phyloP scores from a whole-genome alignment of 768 basidiomycete species.

The Macrolepiota fuliginosa region DNA sequence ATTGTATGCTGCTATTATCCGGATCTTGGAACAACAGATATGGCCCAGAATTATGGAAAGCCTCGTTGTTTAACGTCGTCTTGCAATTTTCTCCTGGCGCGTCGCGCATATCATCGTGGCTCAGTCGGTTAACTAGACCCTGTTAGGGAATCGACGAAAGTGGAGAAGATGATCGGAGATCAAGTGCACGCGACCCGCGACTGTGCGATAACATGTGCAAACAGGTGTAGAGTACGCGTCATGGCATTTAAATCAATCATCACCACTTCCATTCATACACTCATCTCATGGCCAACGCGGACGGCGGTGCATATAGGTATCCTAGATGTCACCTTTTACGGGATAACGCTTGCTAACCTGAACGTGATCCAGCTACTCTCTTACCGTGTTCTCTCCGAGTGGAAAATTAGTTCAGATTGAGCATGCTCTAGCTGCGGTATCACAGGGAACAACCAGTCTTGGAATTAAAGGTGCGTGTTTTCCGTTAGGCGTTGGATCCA shows the following conservation, averaged over 20 bases:
- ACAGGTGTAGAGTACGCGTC: slow-evolving; percentile 18
- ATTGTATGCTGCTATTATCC: neutral
- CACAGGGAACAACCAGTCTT: slow-evolving; percentile 93
- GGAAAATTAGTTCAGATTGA: slow-evolving; percentile 99
- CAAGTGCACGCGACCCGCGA: neutral
- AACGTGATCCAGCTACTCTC: slow-evolving; percentile 73
- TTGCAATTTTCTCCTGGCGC: neutral
- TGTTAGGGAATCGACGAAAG: neutral
- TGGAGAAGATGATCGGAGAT: neutral
- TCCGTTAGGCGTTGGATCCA: slow-evolving; percentile 10
- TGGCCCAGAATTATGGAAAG: neutral
- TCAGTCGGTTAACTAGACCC: neutral
- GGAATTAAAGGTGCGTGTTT: slow-evolving; percentile 87
- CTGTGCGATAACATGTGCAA: slow-evolving; percentile 12
- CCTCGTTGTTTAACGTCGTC: neutral
- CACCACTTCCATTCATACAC: slow-evolving; percentile 18
- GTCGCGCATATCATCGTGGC: neutral
- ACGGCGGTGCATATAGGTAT: slow-evolving; percentile 79
- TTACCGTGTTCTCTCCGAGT: slow-evolving; percentile 99
- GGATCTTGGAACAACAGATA: neutral
- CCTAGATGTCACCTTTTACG: slow-evolving; percentile 9
- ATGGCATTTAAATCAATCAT: slow-evolving; percentile 15
- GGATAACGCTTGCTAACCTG: slow-evolving; percentile 12
- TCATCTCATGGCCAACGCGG: slow-evolving; percentile 70
- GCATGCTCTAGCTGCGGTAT: slow-evolving; percentile 96